Evolutionary conservation across 805 yeast genomes (phyloP), one percentile per base, ranked within the genome.

Genomic region (Millerozyma miso): DNA sequence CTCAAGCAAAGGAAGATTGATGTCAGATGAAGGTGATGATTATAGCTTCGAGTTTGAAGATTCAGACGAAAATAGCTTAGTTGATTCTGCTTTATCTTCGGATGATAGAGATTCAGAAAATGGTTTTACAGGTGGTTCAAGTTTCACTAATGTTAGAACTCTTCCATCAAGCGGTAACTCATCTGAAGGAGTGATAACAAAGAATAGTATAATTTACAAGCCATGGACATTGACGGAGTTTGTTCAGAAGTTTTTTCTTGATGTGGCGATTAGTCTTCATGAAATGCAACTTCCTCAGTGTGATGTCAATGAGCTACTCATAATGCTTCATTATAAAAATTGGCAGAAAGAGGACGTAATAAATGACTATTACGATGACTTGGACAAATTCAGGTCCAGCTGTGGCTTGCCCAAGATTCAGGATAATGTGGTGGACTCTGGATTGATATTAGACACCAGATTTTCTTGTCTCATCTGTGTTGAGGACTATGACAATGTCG

Each of bases 391-490:
- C 29, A 23, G 29, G 29, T 6, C 29, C 10, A 45, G 53, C 44
- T 46, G 44, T 12, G 40, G 50, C 29, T 54, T 69, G 16, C 54
- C 54, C 15, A 44, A 47, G n/a, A 50, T 48, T 1, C 54, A 66
- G 42, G 74, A 74, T 2, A 42, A 68, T 12, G 50, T 52, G 3
- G 26, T 36, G 16, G 40, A 13, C 15, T 33, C 7, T 19, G 15
- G 10, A 19, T 34, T 12, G 36, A 41, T 26, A 49, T 51, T 35
- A 41, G 31, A 7, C 44, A 10, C 8, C 42, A 52, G 14, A 37
- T 77, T 71, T 48, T 47, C 58, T 19, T 88, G 97, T 58, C 53
- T 61, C 13, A 81, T 90, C n/a, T 90, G 97, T 61, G 86, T 88
- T 58, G 84, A 83, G 17, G 76, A 74, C 0, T 68, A 66, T 19